phyloP scores from a whole-genome alignment of 768 basidiomycete species.

The Tubosaeta sp. region DNA sequence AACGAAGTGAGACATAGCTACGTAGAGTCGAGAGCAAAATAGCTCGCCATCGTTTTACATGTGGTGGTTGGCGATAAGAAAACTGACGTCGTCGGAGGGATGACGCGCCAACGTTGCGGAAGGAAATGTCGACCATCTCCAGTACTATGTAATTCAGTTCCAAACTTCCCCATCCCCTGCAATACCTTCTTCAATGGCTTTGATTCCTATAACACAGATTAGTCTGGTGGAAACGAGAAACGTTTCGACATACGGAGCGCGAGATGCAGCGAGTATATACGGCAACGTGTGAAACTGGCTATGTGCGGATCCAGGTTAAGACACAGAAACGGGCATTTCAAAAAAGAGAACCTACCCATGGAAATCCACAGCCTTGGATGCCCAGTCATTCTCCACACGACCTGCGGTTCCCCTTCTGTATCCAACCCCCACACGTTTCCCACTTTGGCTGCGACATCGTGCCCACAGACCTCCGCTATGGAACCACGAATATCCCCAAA shows the following conservation, averaged over 20 bases:
- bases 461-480: slow-evolving; percentile 44
- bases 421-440: slow-evolving; percentile 61
- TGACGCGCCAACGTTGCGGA: no score
- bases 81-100: no score
- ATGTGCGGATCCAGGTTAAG: background rate
- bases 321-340: background rate
- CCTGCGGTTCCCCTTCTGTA: slow-evolving; percentile 59
- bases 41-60: no score
- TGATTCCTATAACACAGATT: slow-evolving; percentile 22
- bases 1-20: no score
- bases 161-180: slow-evolving; percentile 11
- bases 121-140: background rate
- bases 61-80: no score
- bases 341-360: slow-evolving; percentile 14
- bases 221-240: background rate
- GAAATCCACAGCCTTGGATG: slow-evolving; percentile 35
- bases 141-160: background rate
- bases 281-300: slow-evolving; percentile 22
- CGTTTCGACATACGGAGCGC: slow-evolving; percentile 23
- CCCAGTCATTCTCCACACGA: slow-evolving; percentile 31
- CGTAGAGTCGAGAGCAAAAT: no score
- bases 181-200: slow-evolving; percentile 26
- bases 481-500: slow-evolving; percentile 43
- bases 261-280: slow-evolving; percentile 28
- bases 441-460: slow-evolving; percentile 41